These are phyloP conservation scores for Zostera marina DNA, from an alignment of 116 monocot genomes.

Conservation along the genomic window DNA sequence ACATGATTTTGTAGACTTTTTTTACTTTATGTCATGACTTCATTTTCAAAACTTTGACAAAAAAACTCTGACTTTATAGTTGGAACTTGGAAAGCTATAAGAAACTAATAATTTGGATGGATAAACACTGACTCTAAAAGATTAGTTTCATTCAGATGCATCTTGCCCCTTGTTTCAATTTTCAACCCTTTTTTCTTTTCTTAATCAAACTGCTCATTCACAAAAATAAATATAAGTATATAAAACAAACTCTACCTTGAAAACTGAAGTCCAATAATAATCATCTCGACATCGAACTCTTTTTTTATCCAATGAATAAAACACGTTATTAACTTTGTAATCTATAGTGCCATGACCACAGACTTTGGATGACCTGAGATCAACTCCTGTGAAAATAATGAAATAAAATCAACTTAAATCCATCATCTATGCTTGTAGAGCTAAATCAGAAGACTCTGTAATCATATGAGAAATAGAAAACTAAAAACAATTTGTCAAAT, in stretches of 20 bases:
- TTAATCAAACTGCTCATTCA: no score
- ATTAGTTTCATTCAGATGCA: no score
- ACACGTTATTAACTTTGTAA: constrained; percentile 49
- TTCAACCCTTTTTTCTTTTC: no score
- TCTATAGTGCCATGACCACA: constrained; percentile 67
- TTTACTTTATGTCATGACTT: no score
- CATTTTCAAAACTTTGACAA: no score
- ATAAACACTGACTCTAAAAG: no score
- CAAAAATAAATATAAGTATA: neutral
- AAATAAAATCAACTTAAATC: neutral
- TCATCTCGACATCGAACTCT: constrained; percentile 71
- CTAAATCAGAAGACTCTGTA: neutral
- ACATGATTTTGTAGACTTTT: no score
- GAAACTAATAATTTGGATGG: no score
- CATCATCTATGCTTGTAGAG: neutral
- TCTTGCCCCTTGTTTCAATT: no score
- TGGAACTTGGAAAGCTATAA: no score
- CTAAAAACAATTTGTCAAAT: neutral
- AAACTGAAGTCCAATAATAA: constrained; percentile 97
- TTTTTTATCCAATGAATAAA: constrained; percentile 43
- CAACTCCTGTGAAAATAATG: constrained; percentile 40
- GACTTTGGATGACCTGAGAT: constrained; percentile 71
- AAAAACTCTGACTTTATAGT: no score
- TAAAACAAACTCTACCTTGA: constrained; percentile 38
- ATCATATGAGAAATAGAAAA: constrained; percentile 1